These are phyloP conservation scores for Drechslera avenae DNA, from an alignment of 2,329 filamentous ascomycete species.

Conservation along the genomic window DNA sequence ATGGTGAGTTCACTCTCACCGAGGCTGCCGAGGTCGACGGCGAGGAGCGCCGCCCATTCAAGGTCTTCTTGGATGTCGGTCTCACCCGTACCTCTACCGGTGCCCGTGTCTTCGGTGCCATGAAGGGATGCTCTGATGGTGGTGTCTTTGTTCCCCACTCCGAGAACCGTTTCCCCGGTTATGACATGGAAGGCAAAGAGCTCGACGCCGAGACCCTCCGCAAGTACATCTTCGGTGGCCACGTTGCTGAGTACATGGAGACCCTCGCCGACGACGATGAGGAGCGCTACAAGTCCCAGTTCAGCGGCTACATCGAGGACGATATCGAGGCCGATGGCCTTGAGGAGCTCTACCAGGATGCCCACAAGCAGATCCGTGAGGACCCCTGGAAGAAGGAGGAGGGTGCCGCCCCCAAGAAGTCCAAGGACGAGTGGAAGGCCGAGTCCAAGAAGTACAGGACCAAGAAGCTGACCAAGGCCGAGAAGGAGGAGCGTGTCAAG, in stretches of 20 bases:
- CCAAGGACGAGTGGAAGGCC: slow-evolving; percentile 94
- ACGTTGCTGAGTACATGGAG: slow-evolving; percentile 99
- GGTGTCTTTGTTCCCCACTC: slow-evolving; percentile 97
- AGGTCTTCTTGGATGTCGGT: slow-evolving; percentile 98
- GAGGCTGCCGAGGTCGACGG: slow-evolving; percentile 93
- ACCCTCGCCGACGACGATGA: slow-evolving; percentile 98
- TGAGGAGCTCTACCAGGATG: slow-evolving; percentile 94
- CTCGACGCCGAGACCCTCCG: slow-evolving; percentile 95
- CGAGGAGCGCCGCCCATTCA: slow-evolving; percentile 93
- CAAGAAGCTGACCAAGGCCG: slow-evolving; percentile 77
- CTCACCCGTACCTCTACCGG: slow-evolving; percentile 96
- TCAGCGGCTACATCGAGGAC: slow-evolving; percentile 96
- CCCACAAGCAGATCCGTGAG: slow-evolving; percentile 95
- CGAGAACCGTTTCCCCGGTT: slow-evolving; percentile 99
- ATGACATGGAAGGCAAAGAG: slow-evolving; percentile 96
- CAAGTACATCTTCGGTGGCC: slow-evolving; percentile 98
- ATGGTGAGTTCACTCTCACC: slow-evolving; percentile 94
- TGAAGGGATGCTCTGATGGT: slow-evolving; percentile 99
- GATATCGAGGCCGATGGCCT: slow-evolving; percentile 95
- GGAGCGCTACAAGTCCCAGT: slow-evolving; percentile 99
- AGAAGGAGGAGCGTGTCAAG: slow-evolving; percentile 85
- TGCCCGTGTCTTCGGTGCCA: slow-evolving; percentile 97
- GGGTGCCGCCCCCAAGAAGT: slow-evolving; percentile 81
- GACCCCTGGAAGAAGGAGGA: slow-evolving; percentile 95
- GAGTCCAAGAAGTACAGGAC: slow-evolving; percentile 89